Evolutionary conservation across 2,329 filamentous ascomycete genomes (phyloP), one percentile per base, ranked within the genome.

Genomic region (Sclerotinia spermophila): DNA sequence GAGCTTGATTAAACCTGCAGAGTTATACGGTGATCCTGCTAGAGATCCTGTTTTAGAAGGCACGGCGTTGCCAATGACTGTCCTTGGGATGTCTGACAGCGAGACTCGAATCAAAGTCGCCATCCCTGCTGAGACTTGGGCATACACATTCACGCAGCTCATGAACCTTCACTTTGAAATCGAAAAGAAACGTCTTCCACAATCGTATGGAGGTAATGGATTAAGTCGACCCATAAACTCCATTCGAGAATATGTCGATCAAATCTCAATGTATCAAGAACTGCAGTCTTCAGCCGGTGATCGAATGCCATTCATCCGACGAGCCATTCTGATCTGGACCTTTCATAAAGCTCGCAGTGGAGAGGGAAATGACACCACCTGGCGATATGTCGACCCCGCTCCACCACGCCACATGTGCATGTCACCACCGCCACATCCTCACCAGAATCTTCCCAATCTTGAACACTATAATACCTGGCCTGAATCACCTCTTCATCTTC

Each of bases 231-330:
- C 42, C 6, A 64, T 55, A 13, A 69, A 69, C 48, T 72, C 84
- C 1, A 84, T 85, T 73, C 85, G 86, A 76, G 86, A 89, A 58
- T 82, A 89, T 70, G 83, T 90, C 67, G 82, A 84, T 74, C 85
- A 86, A 78, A 87, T 90, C 60, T 86, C 86, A 77, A 90, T 90
- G 88, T 87, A 89, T 78, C 88, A 90, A 78, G 88, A 90, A 81
- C 83, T 90, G 48, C 89, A 85, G 84, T 89, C 86, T 5, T 80
- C 82, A 19, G 79, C 85, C 5, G 84, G 84, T 8, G 82, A 83
- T 71, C 81, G 75, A 51, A 61, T 66, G 81, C 75, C 75, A 6
- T 90, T 87, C 86, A 84, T 82, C 15, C 84, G 87, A n/a, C 85
- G 87, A 65, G 84, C 83, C 45, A 84, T 90, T 70, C 83, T 90